Evolutionary conservation across 305 asterid genomes (phyloP).

Genomic region (Fraxinus xanthoxyloides): DNA sequence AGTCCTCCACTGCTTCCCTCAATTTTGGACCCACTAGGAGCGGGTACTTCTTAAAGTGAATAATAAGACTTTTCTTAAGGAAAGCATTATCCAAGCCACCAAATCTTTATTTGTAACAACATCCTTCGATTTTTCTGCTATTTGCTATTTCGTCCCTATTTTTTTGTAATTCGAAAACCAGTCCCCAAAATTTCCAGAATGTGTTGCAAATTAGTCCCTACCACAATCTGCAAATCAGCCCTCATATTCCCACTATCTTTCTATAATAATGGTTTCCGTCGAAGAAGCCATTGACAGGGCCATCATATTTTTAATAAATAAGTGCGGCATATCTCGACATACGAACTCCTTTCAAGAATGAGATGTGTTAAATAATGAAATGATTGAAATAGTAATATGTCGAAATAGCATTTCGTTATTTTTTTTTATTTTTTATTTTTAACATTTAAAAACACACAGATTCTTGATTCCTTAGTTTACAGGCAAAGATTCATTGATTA

Average conservation of each 20-base stretch:
- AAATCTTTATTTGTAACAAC: too few relatives aligned
- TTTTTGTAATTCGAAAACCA: background rate
- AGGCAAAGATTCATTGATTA: background rate
- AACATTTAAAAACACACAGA: background rate
- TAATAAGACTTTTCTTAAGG: background rate
- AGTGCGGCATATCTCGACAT: background rate
- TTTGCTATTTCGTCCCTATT: background rate
- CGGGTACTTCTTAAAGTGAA: background rate
- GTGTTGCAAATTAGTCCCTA: background rate
- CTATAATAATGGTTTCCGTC: background rate
- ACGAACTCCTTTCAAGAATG: background rate
- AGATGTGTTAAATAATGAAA: background rate
- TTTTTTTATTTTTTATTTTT: too few relatives aligned
- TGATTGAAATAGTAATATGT: background rate
- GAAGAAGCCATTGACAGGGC: background rate
- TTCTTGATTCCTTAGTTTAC: background rate
- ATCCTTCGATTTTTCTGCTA: background rate
- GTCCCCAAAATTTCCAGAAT: background rate
- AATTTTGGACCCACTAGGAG: background rate
- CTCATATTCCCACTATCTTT: background rate
- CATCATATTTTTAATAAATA: background rate
- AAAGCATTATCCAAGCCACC: background rate
- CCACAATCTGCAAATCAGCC: background rate
- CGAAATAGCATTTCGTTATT: background rate
- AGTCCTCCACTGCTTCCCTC: background rate